Evolutionary conservation across 805 yeast genomes (phyloP), one percentile per base, ranked within the genome.

Genomic region (Nakazawaea sp.): DNA sequence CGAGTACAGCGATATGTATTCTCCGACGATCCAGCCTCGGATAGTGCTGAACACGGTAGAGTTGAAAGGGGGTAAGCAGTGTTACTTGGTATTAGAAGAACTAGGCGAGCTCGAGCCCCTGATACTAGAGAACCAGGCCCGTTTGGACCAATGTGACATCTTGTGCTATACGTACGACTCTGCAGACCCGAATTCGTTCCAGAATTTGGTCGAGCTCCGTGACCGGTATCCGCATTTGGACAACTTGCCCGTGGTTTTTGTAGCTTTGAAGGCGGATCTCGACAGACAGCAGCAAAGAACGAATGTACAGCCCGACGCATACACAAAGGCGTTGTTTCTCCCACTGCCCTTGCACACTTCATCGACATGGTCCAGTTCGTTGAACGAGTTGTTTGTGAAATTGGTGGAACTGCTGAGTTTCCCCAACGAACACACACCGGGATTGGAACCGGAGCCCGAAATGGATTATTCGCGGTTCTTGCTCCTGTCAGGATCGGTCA

Each of bases 271-370:
- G 52, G 97, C 98, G 0, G 99, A 92, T 58, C 64, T 87, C 26
- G 99, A 92, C 56, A 78, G 94, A 47, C 97, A 89, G 53, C 97
- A 90, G 51, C 99, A 92, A 51, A 59, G 98, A 26, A 77, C 81
- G 27, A 84, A 75, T 38, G 62, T 71, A 5, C 96, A 86, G 52
- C 98, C 99, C 0, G 97, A 92, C 47, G 80, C 76, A 19, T 88
- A 79, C 51, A 80, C 96, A 0, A 64, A 85, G 20, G 67, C 72
- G 4, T 56, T 88, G 5, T 65, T 58, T 41, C 54, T 92, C 12
- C 78, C 80, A 9, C 84, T 92, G 4, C 98, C 98, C 0, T 59
- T 92, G 44, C 97, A 92, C 52, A 83, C 90, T 2, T 85, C 95
- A 0, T 83, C 95, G 0, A 70, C 78, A 10, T 92, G 99, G 99